Evolutionary conservation across 306 rosid genomes (phyloP), one percentile per base, ranked within the genome.

Genomic region (Oemleria cerasiformis): DNA sequence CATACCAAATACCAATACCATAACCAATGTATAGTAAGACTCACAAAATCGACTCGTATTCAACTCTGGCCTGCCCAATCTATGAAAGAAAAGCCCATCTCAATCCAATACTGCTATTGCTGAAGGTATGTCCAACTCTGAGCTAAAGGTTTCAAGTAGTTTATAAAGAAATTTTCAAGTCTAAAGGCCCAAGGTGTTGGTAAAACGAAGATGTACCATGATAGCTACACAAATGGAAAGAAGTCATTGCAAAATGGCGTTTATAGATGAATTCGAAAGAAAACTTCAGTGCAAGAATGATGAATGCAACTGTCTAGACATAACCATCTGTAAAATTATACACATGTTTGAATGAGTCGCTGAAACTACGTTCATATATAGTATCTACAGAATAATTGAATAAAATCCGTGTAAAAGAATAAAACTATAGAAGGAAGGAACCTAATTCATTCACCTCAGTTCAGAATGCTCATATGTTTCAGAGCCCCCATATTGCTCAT

Each of bases 381-480:
- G 38, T 19, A 74, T 55, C 68, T 69, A 47, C 57, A 41, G 8
- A 63, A 77, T 21, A 38, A 17, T 25, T 30, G 36, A 30, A 30
- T 1, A 30, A 30, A 20, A 8, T 64, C 15, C 20, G 42, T 44
- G 65, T 60, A 42, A 64, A 58, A 57, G 21, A 69, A 77, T 19
- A 64, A 57, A 30, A 30, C 36, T 30, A 30, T 1, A 30, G 3
- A 23, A 51, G 13, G 41, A 19, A 64, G 14, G 61, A 71, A 65
- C 62, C 39, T 41, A 55, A 25, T n/a, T 19, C 45, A 25, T 82
- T 84, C 81, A 77, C 77, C 95, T 63, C 9, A 90, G 76, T 75
- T 90, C 96, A 21, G 85, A 82, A 75, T 83, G 68, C 65, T 75
- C 82, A 14, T 78, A 59, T 21, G 81, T 39, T 73, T 78, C 86